Percentiles rank a stretch among this genome's conserved stretches.
Conservation (phyloP, 2,329 filamentous ascomycete species). For the Cladophialophora exuberans region DNA sequence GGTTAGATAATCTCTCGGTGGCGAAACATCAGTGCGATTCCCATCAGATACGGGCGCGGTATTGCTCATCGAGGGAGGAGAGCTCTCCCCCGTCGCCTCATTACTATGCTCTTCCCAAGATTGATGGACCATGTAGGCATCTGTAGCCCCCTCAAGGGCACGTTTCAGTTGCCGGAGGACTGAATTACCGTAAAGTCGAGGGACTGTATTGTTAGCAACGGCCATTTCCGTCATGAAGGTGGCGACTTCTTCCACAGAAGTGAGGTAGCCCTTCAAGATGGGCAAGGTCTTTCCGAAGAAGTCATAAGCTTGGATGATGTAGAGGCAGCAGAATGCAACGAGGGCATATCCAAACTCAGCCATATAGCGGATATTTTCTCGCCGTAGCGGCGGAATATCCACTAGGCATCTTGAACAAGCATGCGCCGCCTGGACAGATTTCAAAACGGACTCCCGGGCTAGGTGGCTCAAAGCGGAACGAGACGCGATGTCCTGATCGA, state of each 20-base stretch:
- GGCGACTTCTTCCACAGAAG: constrained; percentile 11
- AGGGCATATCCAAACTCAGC: constrained; percentile 9
- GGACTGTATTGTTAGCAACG: constrained; percentile 11
- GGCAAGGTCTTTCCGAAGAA: constrained; percentile 6
- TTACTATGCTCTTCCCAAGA: constrained; percentile 1
- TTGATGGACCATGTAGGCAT: constrained; percentile 1
- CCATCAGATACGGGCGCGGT: too few relatives aligned
- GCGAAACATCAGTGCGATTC: too few relatives aligned
- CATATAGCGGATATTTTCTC: constrained; percentile 12
- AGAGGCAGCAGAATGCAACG: constrained; percentile 17
- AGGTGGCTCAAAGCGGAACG: neutral
- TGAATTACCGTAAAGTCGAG: constrained; percentile 8
- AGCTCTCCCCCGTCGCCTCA: neutral
- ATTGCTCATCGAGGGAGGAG: neutral
- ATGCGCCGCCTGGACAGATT: constrained; percentile 16
- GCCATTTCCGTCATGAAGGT: constrained; percentile 15
- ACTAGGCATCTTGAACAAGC: constrained; percentile 11
- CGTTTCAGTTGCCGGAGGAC: constrained; percentile 5
- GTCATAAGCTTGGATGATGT: constrained; percentile 12
- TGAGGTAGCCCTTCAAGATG: neutral
- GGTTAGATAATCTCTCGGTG: too few relatives aligned
- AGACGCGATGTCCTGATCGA: constrained; percentile 1
- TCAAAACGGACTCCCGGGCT: constrained; percentile 13
- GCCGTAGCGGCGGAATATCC: constrained; percentile 9
- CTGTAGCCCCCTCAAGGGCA: neutral